Conservation (phyloP, 257 asterid species). For the Solanum pinnatisectum region DNA sequence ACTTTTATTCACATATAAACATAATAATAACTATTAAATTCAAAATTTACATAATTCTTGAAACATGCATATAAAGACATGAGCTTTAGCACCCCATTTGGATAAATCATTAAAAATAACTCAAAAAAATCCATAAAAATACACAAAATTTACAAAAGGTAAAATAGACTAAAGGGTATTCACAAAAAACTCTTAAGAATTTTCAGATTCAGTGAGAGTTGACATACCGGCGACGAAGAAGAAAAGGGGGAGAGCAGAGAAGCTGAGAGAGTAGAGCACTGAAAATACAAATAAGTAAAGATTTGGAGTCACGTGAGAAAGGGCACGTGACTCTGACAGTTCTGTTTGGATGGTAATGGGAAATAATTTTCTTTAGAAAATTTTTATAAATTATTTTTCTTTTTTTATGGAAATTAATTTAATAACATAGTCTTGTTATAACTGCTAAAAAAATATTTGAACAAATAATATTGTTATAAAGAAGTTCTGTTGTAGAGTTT, state of each 20-base stretch:
- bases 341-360: background rate
- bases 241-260: background rate
- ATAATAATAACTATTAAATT: background rate
- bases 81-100: background rate
- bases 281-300: background rate
- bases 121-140: background rate
- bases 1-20: background rate
- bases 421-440: too few relatives aligned
- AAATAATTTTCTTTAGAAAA: rapidly evolving
- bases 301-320: background rate
- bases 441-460: background rate
- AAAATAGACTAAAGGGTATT: background rate
- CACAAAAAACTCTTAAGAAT: background rate
- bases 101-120: background rate
- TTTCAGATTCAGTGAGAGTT: background rate
- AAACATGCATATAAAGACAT: background rate
- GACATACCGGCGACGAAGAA: background rate
- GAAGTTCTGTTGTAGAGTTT: background rate
- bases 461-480: background rate
- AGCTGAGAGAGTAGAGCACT: background rate
- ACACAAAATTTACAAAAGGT: background rate
- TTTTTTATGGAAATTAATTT: too few relatives aligned
- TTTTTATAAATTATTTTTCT: background rate
- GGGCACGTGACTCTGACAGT: background rate
- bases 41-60: background rate